These are phyloP conservation scores for Raphanus sativus DNA, from an alignment of 345 rosid genomes.

Conservation along the genomic window DNA sequence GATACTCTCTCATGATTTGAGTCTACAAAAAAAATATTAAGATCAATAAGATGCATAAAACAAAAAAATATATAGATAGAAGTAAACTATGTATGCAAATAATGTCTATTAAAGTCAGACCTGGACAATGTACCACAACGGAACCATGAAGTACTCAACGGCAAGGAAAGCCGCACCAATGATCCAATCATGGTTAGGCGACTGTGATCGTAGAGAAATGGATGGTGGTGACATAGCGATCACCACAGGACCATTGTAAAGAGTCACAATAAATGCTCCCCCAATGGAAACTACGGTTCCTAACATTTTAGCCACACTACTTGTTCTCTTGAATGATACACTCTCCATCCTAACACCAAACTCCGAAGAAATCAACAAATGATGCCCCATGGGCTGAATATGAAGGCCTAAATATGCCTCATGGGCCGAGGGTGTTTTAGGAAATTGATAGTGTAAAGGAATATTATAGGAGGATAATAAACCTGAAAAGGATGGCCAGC, in stretches of 20 bases:
- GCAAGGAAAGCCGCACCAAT: conserved; percentile 71
- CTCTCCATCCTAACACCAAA: conserved; percentile 66
- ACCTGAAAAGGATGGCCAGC: conserved; percentile 77
- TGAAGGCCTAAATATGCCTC: background rate
- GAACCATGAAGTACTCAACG: conserved; percentile 62
- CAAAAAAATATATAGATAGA: background rate
- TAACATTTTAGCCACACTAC: conserved; percentile 74
- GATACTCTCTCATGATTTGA: conserved; percentile 84
- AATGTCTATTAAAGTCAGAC: conserved; percentile 40
- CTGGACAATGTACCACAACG: conserved; percentile 92
- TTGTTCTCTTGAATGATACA: conserved; percentile 48
- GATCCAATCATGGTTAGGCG: conserved; percentile 60
- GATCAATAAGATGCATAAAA: background rate
- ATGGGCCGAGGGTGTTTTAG: conserved; percentile 26
- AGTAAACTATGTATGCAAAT: background rate
- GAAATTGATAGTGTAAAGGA: conserved; percentile 17
- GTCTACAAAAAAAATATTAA: conserved; percentile 41
- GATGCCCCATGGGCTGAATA: conserved; percentile 5
- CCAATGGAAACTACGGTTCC: conserved; percentile 74
- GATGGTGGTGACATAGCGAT: conserved; percentile 39
- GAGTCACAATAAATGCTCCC: conserved; percentile 79
- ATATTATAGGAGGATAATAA: background rate
- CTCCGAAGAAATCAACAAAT: background rate
- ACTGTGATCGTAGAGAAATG: conserved; percentile 38
- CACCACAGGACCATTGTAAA: conserved; percentile 71